Percentiles rank a stretch among this genome's conserved stretches.
These are phyloP conservation scores for Penicillium goetzii DNA, from an alignment of 495 filamentous ascomycete species.

Conservation along the genomic window DNA sequence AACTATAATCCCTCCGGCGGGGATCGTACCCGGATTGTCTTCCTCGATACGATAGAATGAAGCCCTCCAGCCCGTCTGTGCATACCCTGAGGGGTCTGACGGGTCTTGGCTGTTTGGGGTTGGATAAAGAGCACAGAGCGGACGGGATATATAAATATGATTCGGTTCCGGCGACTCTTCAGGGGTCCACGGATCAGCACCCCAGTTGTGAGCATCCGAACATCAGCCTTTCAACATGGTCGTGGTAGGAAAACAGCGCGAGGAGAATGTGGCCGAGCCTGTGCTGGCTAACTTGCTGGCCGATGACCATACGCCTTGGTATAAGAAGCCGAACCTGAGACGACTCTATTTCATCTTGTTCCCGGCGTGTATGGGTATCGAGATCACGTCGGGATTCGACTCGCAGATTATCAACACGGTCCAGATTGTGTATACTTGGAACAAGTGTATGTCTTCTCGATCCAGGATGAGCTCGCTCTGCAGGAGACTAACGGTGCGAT, in stretches of 20 bases:
- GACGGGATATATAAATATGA: conserved; percentile 14
- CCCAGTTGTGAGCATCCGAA: conserved; percentile 7
- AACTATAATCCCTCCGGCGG: conserved; percentile 17
- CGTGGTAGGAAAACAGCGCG: conserved; percentile 32
- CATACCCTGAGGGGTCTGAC: conserved; percentile 7
- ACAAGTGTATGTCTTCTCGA: conserved; percentile 48
- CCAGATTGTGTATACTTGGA: conserved; percentile 63
- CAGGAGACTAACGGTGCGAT: conserved; percentile 8
- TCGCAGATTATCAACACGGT: conserved; percentile 72
- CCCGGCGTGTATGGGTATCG: conserved; percentile 69
- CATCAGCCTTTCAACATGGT: conserved; percentile 25
- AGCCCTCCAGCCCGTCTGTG: conserved; percentile 5
- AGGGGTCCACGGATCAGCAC: conserved; percentile 14
- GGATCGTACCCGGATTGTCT: conserved; percentile 17
- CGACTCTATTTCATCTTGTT: conserved; percentile 64
- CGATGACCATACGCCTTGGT: conserved; percentile 51
- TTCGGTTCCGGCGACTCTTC: conserved; percentile 9
- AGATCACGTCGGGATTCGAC: conserved; percentile 74
- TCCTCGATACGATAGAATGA: conserved; percentile 9
- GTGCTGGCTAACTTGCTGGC: conserved; percentile 30
- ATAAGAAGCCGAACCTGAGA: conserved; percentile 65
- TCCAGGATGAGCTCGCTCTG: conserved; percentile 7
- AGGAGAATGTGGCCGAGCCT: conserved; percentile 38
- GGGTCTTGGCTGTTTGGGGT: conserved; percentile 4
- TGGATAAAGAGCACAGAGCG: conserved; percentile 10